Evolutionary conservation across 352 stramenopile species (phyloP).

Genomic region (Blastocystis sp.): DNA sequence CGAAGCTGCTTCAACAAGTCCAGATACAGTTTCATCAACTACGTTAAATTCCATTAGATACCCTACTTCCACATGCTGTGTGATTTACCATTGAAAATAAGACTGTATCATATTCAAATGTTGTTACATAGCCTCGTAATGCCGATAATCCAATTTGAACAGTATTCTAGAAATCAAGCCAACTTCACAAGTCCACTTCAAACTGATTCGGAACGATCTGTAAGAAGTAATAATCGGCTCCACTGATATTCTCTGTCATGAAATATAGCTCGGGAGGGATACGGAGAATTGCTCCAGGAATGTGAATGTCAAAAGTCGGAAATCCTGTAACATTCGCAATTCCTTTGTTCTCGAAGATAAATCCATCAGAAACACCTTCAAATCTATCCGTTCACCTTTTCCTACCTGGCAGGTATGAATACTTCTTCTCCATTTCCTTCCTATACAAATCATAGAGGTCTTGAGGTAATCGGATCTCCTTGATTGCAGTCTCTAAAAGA

Average conservation of each 20-base stretch:
- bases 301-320: slow-evolving; percentile 33
- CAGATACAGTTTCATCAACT: neutral
- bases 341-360: neutral
- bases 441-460: slow-evolving; percentile 4
- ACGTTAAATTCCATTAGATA: neutral
- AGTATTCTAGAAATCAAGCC: neutral
- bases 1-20: neutral
- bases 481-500: slow-evolving; percentile 6
- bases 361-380: neutral
- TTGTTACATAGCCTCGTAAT: slow-evolving; percentile 10
- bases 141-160: slow-evolving; percentile 7
- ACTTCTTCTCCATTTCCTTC: neutral
- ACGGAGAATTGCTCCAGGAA: slow-evolving; percentile 12
- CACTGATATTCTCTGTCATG: neutral
- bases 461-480: neutral
- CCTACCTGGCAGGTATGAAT: neutral
- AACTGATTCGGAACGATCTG: slow-evolving; percentile 21
- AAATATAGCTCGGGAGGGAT: slow-evolving; percentile 22
- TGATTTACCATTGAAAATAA: slow-evolving; percentile 17
- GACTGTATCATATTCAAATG: neutral
- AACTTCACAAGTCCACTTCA: neutral
- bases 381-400: neutral
- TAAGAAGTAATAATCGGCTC: neutral
- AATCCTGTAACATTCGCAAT: neutral
- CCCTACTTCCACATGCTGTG: neutral